A percentile compares a stretch with the other conserved stretches of the same genome.
These are phyloP conservation scores for Rhodotorula sp. DNA, from an alignment of 1,284 basidiomycete species.

Conservation along the genomic window DNA sequence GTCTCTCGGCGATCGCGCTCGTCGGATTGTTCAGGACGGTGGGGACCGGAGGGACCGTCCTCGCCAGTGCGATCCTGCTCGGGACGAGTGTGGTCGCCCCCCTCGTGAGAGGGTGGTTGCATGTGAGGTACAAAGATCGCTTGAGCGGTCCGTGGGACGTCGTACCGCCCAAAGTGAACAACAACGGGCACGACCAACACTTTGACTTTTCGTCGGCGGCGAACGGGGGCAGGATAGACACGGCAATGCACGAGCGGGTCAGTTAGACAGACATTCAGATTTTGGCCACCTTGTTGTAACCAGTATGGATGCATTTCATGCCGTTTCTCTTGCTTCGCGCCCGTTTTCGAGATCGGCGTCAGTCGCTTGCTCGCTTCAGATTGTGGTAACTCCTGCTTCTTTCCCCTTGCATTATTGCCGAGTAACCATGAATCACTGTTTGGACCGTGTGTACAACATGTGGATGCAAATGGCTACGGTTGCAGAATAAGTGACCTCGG, in stretches of 20 bases:
- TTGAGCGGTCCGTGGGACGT: constrained; percentile 57
- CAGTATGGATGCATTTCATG: background rate
- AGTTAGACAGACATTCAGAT: background rate
- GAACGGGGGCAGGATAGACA: background rate
- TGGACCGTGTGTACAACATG: too few relatives aligned
- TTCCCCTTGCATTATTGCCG: too few relatives aligned
- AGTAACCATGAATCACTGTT: too few relatives aligned
- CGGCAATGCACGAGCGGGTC: background rate
- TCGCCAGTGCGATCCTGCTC: constrained; percentile 25
- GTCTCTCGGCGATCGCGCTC: constrained; percentile 53
- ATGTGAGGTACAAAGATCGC: constrained; percentile 50
- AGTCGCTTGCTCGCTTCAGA: too few relatives aligned
- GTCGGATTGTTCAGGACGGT: constrained; percentile 58
- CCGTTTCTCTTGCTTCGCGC: too few relatives aligned
- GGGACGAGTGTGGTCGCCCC: constrained; percentile 67
- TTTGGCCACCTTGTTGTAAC: background rate
- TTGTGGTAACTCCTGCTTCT: too few relatives aligned
- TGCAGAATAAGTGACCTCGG: too few relatives aligned
- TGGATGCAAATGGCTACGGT: too few relatives aligned
- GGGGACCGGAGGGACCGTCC: constrained; percentile 46
- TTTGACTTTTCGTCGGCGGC: background rate
- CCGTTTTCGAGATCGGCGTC: too few relatives aligned
- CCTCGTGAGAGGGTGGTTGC: constrained; percentile 47
- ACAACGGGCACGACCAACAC: too few relatives aligned
- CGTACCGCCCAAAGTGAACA: background rate